Conservation (phyloP, 306 rosid species). For the Fagus crenata region DNA sequence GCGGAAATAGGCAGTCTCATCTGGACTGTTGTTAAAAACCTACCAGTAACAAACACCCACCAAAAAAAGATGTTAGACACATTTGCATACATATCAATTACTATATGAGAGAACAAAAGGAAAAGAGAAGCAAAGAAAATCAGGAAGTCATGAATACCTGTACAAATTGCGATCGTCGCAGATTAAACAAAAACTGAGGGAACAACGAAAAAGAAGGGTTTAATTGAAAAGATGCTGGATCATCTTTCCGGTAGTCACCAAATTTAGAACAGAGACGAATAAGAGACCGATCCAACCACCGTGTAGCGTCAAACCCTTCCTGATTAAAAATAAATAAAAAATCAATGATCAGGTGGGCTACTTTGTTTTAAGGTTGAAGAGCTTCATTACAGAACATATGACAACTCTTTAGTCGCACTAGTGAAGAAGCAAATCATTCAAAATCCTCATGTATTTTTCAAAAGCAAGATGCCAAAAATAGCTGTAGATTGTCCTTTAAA, state of each 20-base stretch:
- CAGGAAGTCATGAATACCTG: conserved; percentile 56
- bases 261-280: conserved; percentile 95
- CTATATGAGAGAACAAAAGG: conserved; percentile 10
- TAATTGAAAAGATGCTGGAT: conserved; percentile 84
- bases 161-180: conserved; percentile 93
- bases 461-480: neutral
- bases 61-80: neutral
- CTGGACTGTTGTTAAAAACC: conserved; percentile 99
- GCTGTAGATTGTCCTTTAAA: neutral
- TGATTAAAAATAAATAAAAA: conserved; percentile 43
- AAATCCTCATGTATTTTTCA: neutral
- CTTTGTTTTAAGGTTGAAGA: neutral
- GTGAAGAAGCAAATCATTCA: neutral
- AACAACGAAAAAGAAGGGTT: conserved; percentile 81
- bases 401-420: neutral
- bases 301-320: conserved; percentile 93
- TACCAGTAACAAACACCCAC: conserved; percentile 36
- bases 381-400: neutral
- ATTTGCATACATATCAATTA: neutral
- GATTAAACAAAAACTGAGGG: conserved; percentile 95
- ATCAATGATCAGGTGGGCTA: conserved; percentile 18
- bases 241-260: conserved; percentile 98
- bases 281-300: conserved; percentile 95
- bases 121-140: conserved; percentile 18
- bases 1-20: conserved; percentile 96